phyloP scores from a whole-genome alignment of 768 basidiomycete genomes.

The Lentinula raphanica region DNA sequence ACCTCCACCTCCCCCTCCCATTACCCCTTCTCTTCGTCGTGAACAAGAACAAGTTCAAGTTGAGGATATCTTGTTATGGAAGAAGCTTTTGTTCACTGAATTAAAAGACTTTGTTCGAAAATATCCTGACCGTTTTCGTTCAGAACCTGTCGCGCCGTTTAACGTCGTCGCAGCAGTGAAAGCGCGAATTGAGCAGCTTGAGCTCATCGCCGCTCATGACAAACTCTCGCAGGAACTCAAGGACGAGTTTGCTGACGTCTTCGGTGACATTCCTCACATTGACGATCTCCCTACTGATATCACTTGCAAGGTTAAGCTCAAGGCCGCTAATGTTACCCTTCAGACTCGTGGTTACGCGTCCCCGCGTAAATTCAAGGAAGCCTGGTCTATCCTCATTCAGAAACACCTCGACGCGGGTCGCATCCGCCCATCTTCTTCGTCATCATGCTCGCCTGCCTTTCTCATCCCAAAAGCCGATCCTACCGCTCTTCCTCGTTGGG shows the following conservation, averaged over 20 bases:
- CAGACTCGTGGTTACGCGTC: constrained; percentile 16
- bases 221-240: too few species aligned
- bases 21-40: too few species aligned
- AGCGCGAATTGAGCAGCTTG: too few species aligned
- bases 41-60: background rate
- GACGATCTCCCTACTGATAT: background rate
- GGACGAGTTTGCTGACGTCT: too few species aligned
- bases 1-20: background rate
- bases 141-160: too few species aligned
- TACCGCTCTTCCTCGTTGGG: constrained; percentile 16
- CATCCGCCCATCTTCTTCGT: constrained; percentile 18
- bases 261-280: background rate
- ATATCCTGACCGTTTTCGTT: too few species aligned
- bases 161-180: too few species aligned
- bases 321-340: constrained; percentile 17
- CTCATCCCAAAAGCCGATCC: constrained; percentile 28
- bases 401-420: constrained; percentile 25
- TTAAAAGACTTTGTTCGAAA: too few species aligned
- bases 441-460: constrained; percentile 24
- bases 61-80: too few species aligned
- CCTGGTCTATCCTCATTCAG: constrained; percentile 23
- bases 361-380: constrained; percentile 25
- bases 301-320: constrained; percentile 14
- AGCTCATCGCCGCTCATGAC: too few species aligned
- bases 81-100: too few species aligned